Conservation (phyloP, 164 flowering plant genomes). For the Stephania japonica region DNA sequence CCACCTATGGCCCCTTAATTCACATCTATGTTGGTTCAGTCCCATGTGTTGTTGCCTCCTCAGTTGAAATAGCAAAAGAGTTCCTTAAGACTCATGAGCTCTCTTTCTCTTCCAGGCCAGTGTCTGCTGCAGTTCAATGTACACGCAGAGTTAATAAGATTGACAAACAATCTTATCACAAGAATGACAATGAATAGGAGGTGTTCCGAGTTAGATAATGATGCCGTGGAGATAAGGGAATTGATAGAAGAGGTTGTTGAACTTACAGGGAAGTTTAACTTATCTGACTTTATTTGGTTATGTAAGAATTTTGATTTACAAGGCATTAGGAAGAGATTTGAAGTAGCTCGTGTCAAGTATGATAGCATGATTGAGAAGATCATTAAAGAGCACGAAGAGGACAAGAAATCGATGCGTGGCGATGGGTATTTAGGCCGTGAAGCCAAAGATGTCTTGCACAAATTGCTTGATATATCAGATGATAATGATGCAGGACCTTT, state of each 20-base stretch:
- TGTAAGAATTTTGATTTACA: constrained; percentile 47
- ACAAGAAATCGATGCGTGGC: constrained; percentile 11
- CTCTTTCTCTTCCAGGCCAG: constrained; percentile 31
- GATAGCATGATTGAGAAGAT: constrained; percentile 45
- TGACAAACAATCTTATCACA: constrained; percentile 42
- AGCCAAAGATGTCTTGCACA: constrained; percentile 44
- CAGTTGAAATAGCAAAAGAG: constrained; percentile 37
- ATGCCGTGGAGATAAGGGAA: too few species aligned
- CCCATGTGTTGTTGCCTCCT: constrained; percentile 37
- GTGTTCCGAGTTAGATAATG: too few species aligned
- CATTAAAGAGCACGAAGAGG: constrained; percentile 28
- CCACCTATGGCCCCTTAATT: constrained; percentile 44
- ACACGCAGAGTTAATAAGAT: constrained; percentile 27
- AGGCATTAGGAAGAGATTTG: constrained; percentile 33
- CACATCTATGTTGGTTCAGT: constrained; percentile 43
- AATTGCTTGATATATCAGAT: constrained; percentile 38
- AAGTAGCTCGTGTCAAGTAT: constrained; percentile 25
- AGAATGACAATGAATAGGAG: constrained; percentile 26
- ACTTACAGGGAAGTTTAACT: too few species aligned
- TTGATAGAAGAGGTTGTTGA: too few species aligned
- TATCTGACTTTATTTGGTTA: too few species aligned
- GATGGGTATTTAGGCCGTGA: constrained; percentile 7
- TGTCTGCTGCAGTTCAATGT: constrained; percentile 35
- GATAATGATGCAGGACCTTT: too few species aligned
- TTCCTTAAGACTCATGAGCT: constrained; percentile 46